Evolutionary conservation across 768 basidiomycete genomes (phyloP), one percentile per base, ranked within the genome.

Genomic region (Fistulinella prunicolor): DNA sequence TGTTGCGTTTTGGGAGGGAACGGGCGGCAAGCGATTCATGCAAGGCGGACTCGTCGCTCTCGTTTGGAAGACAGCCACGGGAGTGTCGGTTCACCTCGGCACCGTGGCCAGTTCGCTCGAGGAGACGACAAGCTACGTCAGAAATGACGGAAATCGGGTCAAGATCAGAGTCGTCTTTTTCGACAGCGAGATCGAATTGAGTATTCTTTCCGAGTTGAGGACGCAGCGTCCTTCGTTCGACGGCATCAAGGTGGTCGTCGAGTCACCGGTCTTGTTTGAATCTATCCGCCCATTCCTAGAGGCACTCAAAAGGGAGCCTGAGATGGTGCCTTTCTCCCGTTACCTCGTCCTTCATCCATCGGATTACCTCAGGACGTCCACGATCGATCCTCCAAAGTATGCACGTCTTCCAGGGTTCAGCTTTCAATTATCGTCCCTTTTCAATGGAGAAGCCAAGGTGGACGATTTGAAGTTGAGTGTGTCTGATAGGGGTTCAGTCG

Each of bases 41-140:
- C 72, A 75, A 49, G 85, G 87, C 1, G 78, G 78, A 16, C 77
- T 89, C n/a, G 72, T 89, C 14, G 85, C 78, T 6, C 73, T 87
- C 7, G 62, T 85, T 13, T 80, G 79, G 73, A 60, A 72, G 41
- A 64, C 58, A 0, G 55, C 54, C 47, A 39, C 42, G 2, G 50
- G 58, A 4, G 58, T 71, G 6, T 61, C 72, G n/a, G 72, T 82
- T 20, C 73, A 79, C 57, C 75, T 88, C 12, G 86, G 85, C 0
- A 69, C 73, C 10, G 61, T 82, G 10, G 66, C 74, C 3, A 78
- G 73, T 35, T 65, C 68, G 12, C 42, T 60, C 8, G 58, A 53
- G 3, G 81, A 85, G 23, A 59, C 85, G 36, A 69, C 69, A 0
- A 72, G 77, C 4, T 71, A 75, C 0, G 73, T 75, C 3, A 69